Evolutionary conservation across 139 green algal species (phyloP).

Genomic region (Micractinium conductrix): DNA sequence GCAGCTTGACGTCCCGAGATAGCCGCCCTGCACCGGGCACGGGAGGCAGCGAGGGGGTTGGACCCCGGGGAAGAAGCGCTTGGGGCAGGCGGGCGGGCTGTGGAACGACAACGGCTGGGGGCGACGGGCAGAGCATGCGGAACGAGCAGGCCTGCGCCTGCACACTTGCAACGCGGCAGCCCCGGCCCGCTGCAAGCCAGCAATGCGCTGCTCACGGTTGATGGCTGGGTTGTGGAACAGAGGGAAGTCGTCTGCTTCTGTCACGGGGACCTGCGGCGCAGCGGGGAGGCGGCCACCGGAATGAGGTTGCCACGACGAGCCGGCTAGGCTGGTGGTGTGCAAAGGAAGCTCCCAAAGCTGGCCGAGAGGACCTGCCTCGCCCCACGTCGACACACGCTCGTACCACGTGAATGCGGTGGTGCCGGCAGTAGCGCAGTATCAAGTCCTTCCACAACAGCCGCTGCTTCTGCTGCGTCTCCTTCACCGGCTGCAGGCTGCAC

Average conservation of each 20-base stretch:
- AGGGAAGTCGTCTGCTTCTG: slow-evolving; percentile 53
- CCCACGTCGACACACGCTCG: too few relatives aligned
- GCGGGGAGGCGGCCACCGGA: too few relatives aligned
- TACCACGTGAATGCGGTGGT: slow-evolving; percentile 65
- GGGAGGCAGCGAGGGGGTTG: too few relatives aligned
- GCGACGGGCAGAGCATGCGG: not conserved
- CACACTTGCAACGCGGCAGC: not conserved
- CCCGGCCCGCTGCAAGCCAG: not conserved
- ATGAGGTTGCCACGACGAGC: too few relatives aligned
- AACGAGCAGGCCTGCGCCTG: not conserved
- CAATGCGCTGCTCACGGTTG: slow-evolving; percentile 58
- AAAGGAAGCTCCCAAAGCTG: too few relatives aligned
- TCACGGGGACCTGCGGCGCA: too few relatives aligned
- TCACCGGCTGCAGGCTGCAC: slow-evolving; percentile 83
- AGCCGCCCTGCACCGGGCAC: slow-evolving; percentile 67
- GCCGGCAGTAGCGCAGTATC: slow-evolving; percentile 75
- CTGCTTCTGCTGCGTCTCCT: slow-evolving; percentile 85
- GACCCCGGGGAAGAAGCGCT: too few relatives aligned
- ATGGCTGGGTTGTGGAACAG: slow-evolving; percentile 75
- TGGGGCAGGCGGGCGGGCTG: too few relatives aligned
- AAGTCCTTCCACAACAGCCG: slow-evolving; percentile 73
- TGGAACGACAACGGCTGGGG: too few relatives aligned
- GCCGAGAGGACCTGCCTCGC: too few relatives aligned
- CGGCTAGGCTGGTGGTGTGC: too few relatives aligned
- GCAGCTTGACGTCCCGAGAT: slow-evolving; percentile 42